Evolutionary conservation across 805 yeast species (phyloP).

Genomic region (Nakazawaea peltata): DNA sequence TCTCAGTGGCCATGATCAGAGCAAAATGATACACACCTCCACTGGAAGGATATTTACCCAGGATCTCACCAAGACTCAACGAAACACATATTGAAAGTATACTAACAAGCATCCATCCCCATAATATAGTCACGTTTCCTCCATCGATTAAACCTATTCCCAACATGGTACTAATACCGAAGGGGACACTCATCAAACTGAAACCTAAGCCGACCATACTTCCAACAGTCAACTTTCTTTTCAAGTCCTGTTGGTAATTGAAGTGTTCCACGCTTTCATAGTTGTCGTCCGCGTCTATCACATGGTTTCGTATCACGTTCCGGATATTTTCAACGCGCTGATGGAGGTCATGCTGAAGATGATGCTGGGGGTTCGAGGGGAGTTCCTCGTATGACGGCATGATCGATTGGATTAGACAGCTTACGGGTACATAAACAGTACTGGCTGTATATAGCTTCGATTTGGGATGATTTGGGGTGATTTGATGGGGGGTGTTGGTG

Average conservation of each 20-base stretch:
- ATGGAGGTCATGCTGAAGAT: too few relatives aligned
- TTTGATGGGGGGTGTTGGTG: neutral
- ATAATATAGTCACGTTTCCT: conserved; percentile 65
- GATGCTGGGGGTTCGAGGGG: conserved; percentile 4
- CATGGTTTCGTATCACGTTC: conserved; percentile 1
- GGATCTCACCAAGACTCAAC: conserved; percentile 67
- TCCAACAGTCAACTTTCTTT: conserved; percentile 57
- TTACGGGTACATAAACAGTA: too few relatives aligned
- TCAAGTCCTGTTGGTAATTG: conserved; percentile 65
- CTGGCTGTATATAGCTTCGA: too few relatives aligned
- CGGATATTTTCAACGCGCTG: conserved; percentile 4
- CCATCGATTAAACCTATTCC: conserved; percentile 70
- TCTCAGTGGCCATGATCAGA: conserved; percentile 56
- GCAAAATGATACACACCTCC: conserved; percentile 74
- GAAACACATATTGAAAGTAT: conserved; percentile 58
- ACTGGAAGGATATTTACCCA: conserved; percentile 70
- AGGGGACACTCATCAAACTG: conserved; percentile 75
- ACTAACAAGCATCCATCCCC: conserved; percentile 68
- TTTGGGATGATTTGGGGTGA: neutral
- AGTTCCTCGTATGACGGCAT: neutral
- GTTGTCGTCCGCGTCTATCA: conserved; percentile 32
- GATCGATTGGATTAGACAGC: too few relatives aligned
- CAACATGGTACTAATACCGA: conserved; percentile 68
- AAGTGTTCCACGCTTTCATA: conserved; percentile 60
- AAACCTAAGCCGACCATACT: conserved; percentile 75